phyloP scores from a whole-genome alignment of 768 basidiomycete genomes.

The Lactifluus echinatus region DNA sequence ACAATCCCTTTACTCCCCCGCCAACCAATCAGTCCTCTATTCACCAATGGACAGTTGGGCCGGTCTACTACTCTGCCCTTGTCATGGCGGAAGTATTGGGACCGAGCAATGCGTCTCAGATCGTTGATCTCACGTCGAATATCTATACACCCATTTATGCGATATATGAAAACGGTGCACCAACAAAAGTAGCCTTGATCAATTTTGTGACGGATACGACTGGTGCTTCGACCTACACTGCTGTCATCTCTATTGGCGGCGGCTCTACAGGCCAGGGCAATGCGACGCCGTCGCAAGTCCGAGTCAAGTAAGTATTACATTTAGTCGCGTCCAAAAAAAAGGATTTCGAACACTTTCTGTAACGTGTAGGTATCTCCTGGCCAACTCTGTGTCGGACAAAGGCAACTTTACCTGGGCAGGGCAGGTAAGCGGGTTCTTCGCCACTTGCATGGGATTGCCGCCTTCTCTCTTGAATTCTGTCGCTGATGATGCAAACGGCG shows the following conservation, averaged over 20 bases:
- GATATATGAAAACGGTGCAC: constrained; percentile 61
- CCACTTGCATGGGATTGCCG: neutral
- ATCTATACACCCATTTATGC: constrained; percentile 53
- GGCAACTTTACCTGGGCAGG: constrained; percentile 71
- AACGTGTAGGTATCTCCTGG: constrained; percentile 46
- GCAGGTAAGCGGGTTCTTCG: constrained; percentile 37
- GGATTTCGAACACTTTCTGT: neutral
- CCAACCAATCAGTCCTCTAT: constrained; percentile 45
- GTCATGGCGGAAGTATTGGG: constrained; percentile 65
- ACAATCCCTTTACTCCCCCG: constrained; percentile 46
- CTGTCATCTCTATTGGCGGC: constrained; percentile 41
- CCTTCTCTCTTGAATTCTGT: neutral
- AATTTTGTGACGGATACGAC: constrained; percentile 60
- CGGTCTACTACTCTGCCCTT: constrained; percentile 65
- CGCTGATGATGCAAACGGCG: neutral
- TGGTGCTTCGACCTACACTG: constrained; percentile 46
- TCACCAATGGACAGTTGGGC: constrained; percentile 66
- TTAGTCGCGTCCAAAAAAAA: neutral
- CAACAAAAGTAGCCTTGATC: constrained; percentile 56
- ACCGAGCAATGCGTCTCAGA: constrained; percentile 48
- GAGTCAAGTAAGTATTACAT: constrained; percentile 41
- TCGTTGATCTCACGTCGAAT: constrained; percentile 50
- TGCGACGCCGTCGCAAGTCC: constrained; percentile 39
- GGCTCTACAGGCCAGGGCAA: constrained; percentile 33
- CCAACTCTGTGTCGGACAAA: constrained; percentile 48